A percentile compares a stretch with the other conserved stretches of the same genome.
Evolutionary conservation across 1,284 basidiomycete genomes (phyloP).

Genomic region (Tilletia setariae): DNA sequence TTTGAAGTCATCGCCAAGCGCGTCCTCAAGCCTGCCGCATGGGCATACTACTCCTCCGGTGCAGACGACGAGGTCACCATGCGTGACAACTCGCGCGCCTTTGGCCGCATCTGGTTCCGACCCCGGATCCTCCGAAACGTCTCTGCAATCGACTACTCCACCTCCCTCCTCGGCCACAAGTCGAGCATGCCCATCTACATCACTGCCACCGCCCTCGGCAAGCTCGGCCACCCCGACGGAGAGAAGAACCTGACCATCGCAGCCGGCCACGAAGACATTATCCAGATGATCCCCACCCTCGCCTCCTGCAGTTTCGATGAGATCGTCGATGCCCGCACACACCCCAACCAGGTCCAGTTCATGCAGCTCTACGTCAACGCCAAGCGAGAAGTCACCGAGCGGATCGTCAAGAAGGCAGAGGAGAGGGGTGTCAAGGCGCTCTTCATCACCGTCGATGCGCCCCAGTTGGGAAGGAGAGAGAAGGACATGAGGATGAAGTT

Average conservation of each 20-base stretch:
- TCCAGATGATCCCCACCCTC: constrained; percentile 65
- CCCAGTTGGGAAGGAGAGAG: constrained; percentile 82
- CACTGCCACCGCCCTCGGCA: constrained; percentile 75
- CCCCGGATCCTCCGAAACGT: constrained; percentile 83
- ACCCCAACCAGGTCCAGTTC: constrained; percentile 29
- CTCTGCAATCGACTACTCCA: constrained; percentile 73
- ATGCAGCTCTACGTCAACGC: constrained; percentile 69
- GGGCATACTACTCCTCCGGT: constrained; percentile 54
- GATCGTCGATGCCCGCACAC: constrained; percentile 63
- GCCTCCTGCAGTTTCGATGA: constrained; percentile 87
- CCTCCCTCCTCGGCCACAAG: constrained; percentile 66
- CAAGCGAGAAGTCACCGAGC: constrained; percentile 74
- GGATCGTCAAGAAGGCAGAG: constrained; percentile 79
- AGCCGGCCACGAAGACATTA: constrained; percentile 72
- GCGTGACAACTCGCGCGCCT: constrained; percentile 82
- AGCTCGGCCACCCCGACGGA: constrained; percentile 64
- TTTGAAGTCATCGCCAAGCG: constrained; percentile 66
- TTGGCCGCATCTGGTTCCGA: constrained; percentile 90
- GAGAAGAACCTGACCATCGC: constrained; percentile 68
- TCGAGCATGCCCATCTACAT: constrained; percentile 78
- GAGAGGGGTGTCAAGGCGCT: constrained; percentile 74
- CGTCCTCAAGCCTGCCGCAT: constrained; percentile 48
- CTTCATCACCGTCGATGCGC: constrained; percentile 90
- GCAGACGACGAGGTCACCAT: constrained; percentile 61
- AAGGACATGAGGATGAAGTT: constrained; percentile 95